Base-by-base conservation (phyloP, 148 eudicot genomes). In the Nepenthes mirabilis region DNA sequence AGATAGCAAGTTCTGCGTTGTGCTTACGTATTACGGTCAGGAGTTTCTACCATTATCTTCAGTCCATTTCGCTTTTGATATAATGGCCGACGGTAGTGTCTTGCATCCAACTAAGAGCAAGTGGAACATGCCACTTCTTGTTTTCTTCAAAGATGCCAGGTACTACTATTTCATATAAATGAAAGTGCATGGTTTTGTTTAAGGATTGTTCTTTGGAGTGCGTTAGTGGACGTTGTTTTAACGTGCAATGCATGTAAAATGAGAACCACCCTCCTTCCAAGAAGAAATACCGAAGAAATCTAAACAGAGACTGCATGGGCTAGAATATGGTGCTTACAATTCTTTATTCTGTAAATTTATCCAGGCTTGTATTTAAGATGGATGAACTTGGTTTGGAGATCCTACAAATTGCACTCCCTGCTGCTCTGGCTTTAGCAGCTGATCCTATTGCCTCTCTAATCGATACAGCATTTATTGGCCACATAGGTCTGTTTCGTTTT, bases 101-200 rank as follows among this genome's bases (percentile, higher is more conserved):
- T 57, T 68, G 64, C 63, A 34, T 33, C 54, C 57, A 10, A 45
- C 74, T 1, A 43, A 43, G 33, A 68, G 58, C 65, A 80, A 77
- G 52, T 55, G 72, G 73, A 80, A 68, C 53, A 68, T 78, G 52
- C 91, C 95, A 0, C 33, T 82, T 54, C 70, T 69, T 48, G 87
- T 91, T 34, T 84, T 91, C 83, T 82, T 91, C 78, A 79, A 71
- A 68, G 87, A 86, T 71, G 64, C 62, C 53, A 80, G 96, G 97
- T 91, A 49, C 52, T 49, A 11, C 11, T 0, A 12, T 49, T 49
- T n/a, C 2, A n/a, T 6, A n/a, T 2, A 49, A 6, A 49, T 45
- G 48, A 45, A 11, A 45, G 11, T 45, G 11, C 23, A 23, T 23
- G 23, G 0, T 32, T 13, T 9, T 32, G 33, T 37, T 3, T 2